Evolutionary conservation across 2,329 filamentous ascomycete species (phyloP).

Genomic region (Cyphellophora attinorum): DNA sequence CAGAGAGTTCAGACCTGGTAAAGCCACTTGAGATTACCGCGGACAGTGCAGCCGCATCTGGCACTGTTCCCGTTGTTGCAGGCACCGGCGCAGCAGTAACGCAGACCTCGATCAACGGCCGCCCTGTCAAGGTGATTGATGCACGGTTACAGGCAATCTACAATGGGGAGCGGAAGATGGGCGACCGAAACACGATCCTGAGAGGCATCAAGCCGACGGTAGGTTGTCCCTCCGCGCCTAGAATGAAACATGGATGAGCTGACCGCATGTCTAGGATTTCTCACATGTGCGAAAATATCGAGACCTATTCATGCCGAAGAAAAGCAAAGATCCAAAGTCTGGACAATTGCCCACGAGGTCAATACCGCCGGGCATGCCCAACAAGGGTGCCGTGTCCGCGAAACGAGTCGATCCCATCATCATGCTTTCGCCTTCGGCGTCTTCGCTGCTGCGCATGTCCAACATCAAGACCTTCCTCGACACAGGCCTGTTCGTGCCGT

Average conservation of each 20-base stretch:
- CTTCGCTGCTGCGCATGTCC: conserved; percentile 84
- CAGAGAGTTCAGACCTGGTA: conserved; percentile 88
- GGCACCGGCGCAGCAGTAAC: conserved; percentile 31
- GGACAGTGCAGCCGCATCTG: conserved; percentile 41
- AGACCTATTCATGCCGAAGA: conserved; percentile 54
- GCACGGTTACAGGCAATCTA: conserved; percentile 81
- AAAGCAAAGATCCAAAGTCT: too few relatives aligned
- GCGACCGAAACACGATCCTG: conserved; percentile 81
- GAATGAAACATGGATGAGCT: background rate
- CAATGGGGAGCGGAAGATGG: conserved; percentile 80
- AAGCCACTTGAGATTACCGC: conserved; percentile 63
- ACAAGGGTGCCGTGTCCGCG: conserved; percentile 15
- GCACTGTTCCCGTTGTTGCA: conserved; percentile 30
- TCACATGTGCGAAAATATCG: conserved; percentile 84
- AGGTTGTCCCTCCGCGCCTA: conserved; percentile 26
- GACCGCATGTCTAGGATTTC: conserved; percentile 67
- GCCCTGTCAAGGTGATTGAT: conserved; percentile 62
- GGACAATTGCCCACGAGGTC: background rate
- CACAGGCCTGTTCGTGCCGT: conserved; percentile 68
- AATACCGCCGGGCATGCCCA: background rate
- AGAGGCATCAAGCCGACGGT: conserved; percentile 83
- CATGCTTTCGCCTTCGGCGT: conserved; percentile 89
- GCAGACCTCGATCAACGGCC: conserved; percentile 23
- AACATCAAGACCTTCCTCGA: conserved; percentile 94
- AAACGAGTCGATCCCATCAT: conserved; percentile 75